Conservation (phyloP, 805 yeast genomes). For the Ogataea naganishii region DNA sequence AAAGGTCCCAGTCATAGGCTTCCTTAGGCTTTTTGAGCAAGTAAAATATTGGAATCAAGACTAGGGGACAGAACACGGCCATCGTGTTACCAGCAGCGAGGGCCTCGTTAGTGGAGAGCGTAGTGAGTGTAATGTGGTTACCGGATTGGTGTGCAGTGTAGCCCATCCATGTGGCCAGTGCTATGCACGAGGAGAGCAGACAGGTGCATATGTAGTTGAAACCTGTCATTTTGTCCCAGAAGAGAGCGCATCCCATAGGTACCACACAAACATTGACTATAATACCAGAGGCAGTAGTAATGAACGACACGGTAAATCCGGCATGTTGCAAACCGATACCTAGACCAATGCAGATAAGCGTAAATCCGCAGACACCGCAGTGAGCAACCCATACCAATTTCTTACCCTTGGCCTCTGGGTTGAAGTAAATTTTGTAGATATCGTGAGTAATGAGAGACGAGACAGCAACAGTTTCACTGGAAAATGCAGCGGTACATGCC, state of each 20-base stretch:
- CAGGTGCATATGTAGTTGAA: slow-evolving; percentile 38
- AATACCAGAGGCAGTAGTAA: slow-evolving; percentile 43
- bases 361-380: slow-evolving; percentile 31
- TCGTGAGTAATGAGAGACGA: slow-evolving; percentile 42
- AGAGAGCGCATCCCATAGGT: slow-evolving; percentile 38
- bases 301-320: slow-evolving; percentile 42
- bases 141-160: slow-evolving; percentile 25
- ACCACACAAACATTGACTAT: slow-evolving; percentile 48
- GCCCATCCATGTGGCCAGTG: slow-evolving; percentile 33
- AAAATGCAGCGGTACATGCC: slow-evolving; percentile 48
- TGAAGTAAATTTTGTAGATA: slow-evolving; percentile 39
- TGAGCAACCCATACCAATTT: slow-evolving; percentile 37
- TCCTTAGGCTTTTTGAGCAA: slow-evolving; percentile 34
- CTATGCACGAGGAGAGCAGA: slow-evolving; percentile 35
- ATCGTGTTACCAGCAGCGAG: slow-evolving; percentile 51
- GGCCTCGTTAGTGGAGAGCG: slow-evolving; percentile 41
- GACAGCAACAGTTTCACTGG: slow-evolving; percentile 47
- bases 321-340: slow-evolving; percentile 45
- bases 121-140: slow-evolving; percentile 14
- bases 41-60: slow-evolving; percentile 38
- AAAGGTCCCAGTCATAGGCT: slow-evolving; percentile 41
- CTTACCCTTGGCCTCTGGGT: slow-evolving; percentile 42
- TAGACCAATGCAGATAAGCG: slow-evolving; percentile 37
- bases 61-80: slow-evolving; percentile 40
- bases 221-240: slow-evolving; percentile 35